Evolutionary conservation across 2,329 filamentous ascomycete genomes (phyloP).

Genomic region (Diplocarpon rosae): DNA sequence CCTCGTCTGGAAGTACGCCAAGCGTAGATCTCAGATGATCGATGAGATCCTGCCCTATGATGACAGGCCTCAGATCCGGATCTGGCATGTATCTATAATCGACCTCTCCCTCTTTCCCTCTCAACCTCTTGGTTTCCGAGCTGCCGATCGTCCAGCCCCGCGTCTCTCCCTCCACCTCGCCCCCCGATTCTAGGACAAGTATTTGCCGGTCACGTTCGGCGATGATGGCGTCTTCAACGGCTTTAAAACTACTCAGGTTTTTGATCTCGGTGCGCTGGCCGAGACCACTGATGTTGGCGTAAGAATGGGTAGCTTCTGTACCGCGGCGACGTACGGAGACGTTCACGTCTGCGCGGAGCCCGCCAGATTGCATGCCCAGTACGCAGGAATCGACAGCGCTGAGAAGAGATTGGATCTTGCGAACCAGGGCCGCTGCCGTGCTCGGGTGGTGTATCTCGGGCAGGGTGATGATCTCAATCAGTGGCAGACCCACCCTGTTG

Average conservation of each 20-base stretch:
- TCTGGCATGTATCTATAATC: slow-evolving; percentile 99
- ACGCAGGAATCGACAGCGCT: slow-evolving; percentile 75
- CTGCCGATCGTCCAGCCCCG: slow-evolving; percentile 83
- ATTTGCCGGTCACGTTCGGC: slow-evolving; percentile 89
- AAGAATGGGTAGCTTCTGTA: slow-evolving; percentile 32
- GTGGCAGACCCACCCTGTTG: slow-evolving; percentile 80
- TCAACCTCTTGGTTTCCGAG: slow-evolving; percentile 67
- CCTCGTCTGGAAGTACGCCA: slow-evolving; percentile 61
- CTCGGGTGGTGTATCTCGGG: slow-evolving; percentile 80
- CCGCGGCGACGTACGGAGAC: slow-evolving; percentile 64
- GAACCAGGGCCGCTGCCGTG: slow-evolving; percentile 78
- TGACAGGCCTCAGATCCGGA: slow-evolving; percentile 72
- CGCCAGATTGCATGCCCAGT: slow-evolving; percentile 86
- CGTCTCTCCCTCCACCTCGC: slow-evolving; percentile 71
- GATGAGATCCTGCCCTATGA: slow-evolving; percentile 63
- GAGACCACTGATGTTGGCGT: slow-evolving; percentile 49
- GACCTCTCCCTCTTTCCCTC: slow-evolving; percentile 92
- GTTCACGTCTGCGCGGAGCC: slow-evolving; percentile 87
- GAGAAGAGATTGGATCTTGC: slow-evolving; percentile 76
- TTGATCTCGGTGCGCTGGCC: slow-evolving; percentile 95
- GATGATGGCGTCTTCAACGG: slow-evolving; percentile 87
- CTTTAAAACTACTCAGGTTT: slow-evolving; percentile 89
- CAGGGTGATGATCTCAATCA: slow-evolving; percentile 90
- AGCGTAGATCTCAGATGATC: slow-evolving; percentile 49
- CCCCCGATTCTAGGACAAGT: slow-evolving; percentile 61